Percentiles rank a stretch among this genome's conserved stretches.
These are phyloP conservation scores for Colletotrichum falcatum DNA, from an alignment of 2,329 filamentous ascomycete species.

Conservation along the genomic window DNA sequence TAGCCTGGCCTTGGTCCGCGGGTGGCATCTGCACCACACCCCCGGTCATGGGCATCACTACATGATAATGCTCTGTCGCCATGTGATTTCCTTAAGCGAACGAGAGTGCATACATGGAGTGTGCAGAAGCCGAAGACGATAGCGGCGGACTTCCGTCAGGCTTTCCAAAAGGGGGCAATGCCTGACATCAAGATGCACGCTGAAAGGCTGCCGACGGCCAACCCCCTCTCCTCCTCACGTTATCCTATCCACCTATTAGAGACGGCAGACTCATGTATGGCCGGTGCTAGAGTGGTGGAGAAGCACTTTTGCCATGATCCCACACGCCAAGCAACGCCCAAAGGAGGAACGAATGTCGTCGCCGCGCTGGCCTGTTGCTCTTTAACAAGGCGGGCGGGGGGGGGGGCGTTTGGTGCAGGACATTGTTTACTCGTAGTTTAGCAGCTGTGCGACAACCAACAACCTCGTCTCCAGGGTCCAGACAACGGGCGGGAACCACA, in stretches of 20 bases:
- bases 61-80: not conserved
- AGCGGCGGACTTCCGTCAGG: not conserved
- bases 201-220: not conserved
- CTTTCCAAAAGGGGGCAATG: not conserved
- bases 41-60: not conserved
- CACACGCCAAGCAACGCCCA: constrained; percentile 6
- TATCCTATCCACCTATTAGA: too few relatives aligned
- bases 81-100: not conserved
- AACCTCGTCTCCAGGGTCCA: not conserved
- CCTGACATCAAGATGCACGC: not conserved
- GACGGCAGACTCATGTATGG: not conserved
- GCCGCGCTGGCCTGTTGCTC: not conserved
- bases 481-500: not conserved
- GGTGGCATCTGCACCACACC: not conserved
- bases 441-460: not conserved
- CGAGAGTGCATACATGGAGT: not conserved
- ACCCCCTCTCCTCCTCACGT: not conserved
- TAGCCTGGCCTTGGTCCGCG: not conserved
- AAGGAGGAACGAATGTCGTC: not conserved
- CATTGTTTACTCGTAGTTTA: not conserved
- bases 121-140: not conserved
- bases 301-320: constrained; percentile 17
- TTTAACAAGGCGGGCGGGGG: not conserved
- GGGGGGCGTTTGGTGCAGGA: constrained; percentile 15
- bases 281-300: not conserved